A percentile compares a stretch with the other conserved stretches of the same genome.
Conservation (phyloP, 106 monocot genomes). For the Iris macrosiphon region DNA sequence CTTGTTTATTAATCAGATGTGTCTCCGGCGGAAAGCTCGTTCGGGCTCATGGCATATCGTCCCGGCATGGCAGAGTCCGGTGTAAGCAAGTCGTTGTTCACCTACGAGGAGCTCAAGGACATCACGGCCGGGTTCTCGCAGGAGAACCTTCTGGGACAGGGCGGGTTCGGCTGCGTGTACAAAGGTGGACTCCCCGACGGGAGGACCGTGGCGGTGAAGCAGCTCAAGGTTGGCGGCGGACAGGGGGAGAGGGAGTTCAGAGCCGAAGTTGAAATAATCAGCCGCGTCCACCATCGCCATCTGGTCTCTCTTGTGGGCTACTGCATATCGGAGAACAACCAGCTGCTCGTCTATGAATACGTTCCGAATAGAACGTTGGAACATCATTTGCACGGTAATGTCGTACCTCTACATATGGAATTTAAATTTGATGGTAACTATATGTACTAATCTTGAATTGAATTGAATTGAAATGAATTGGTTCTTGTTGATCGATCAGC, state of each 20-base stretch:
- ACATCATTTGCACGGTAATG: slow-evolving; percentile 15
- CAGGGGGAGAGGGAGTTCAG: slow-evolving; percentile 17
- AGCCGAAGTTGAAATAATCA: slow-evolving; percentile 13
- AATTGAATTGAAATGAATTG: not conserved
- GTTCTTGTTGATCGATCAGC: not conserved
- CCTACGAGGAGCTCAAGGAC: slow-evolving; percentile 3
- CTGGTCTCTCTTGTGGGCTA: slow-evolving; percentile 10
- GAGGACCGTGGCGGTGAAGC: slow-evolving; percentile 13
- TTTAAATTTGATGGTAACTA: not conserved
- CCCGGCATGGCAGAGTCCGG: not conserved
- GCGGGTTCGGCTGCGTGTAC: slow-evolving; percentile 13
- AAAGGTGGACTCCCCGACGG: slow-evolving; percentile 4
- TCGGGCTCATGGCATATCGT: too few species aligned
- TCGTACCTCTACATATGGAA: not conserved
- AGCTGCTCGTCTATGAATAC: slow-evolving; percentile 15
- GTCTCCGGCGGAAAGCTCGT: not conserved
- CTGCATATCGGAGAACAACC: slow-evolving; percentile 4
- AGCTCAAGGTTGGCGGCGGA: not conserved
- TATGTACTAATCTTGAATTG: too few species aligned
- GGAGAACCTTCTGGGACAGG: slow-evolving; percentile 8
- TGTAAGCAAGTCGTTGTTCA: slow-evolving; percentile 6
- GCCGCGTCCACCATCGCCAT: slow-evolving; percentile 10
- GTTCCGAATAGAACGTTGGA: slow-evolving; percentile 5
- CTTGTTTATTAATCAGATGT: not conserved
- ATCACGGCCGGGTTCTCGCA: slow-evolving; percentile 8